Evolutionary conservation across 2,329 filamentous ascomycete genomes (phyloP).

Genomic region (Paecilomyces fulvus): DNA sequence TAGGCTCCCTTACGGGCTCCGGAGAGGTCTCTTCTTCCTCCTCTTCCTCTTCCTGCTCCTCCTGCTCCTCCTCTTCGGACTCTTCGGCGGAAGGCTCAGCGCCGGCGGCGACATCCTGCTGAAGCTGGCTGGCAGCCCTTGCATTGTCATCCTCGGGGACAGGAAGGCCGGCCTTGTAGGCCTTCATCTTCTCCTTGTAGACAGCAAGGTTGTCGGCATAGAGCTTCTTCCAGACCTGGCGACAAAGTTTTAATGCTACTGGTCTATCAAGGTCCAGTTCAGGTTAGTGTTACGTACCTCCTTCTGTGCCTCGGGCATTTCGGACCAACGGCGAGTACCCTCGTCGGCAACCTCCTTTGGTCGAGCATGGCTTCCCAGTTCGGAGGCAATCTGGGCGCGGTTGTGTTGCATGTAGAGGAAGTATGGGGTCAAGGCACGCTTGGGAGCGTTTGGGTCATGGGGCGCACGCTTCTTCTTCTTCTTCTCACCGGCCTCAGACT

Average conservation of each 20-base stretch:
- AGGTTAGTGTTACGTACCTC: constrained; percentile 38
- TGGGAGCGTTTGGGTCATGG: constrained; percentile 87
- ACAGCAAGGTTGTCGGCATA: constrained; percentile 50
- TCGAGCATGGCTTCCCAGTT: constrained; percentile 65
- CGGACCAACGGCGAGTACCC: constrained; percentile 76
- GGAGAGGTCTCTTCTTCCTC: constrained; percentile 25
- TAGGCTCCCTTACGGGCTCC: constrained; percentile 33
- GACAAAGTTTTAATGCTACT: background rate
- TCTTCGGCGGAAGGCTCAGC: constrained; percentile 23
- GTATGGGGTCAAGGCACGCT: constrained; percentile 87
- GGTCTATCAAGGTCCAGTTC: background rate
- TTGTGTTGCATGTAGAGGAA: constrained; percentile 91
- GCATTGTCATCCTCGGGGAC: constrained; percentile 37
- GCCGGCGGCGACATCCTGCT: constrained; percentile 32
- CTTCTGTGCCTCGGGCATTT: constrained; percentile 68
- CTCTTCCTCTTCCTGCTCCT: constrained; percentile 21
- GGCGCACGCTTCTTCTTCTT: constrained; percentile 85
- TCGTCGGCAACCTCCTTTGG: constrained; percentile 84
- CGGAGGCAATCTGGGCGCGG: constrained; percentile 69
- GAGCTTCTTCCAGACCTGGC: constrained; percentile 46
- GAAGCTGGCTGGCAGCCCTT: constrained; percentile 33
- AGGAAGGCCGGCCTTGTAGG: constrained; percentile 47
- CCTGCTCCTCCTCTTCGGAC: constrained; percentile 24
- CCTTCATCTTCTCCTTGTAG: constrained; percentile 48
- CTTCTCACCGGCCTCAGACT: constrained; percentile 54